A percentile compares a stretch with the other conserved stretches of the same genome.
phyloP scores from a whole-genome alignment of 2,329 filamentous ascomycete genomes.

The Leptographium radiaticola region DNA sequence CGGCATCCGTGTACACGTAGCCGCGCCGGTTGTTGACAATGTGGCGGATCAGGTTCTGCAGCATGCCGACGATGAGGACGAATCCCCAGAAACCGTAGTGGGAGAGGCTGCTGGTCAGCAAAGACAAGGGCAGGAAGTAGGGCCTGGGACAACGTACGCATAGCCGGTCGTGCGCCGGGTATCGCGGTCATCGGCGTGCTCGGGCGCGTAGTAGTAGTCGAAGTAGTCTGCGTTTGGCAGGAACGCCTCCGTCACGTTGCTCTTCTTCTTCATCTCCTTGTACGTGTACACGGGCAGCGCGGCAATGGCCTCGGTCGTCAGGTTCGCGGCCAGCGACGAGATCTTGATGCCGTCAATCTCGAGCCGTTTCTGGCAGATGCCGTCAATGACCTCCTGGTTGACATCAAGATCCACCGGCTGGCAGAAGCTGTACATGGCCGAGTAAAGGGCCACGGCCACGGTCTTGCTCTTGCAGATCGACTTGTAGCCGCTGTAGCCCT shows the following conservation, averaged over 20 bases:
- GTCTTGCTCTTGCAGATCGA: no score
- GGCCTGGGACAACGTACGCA: conserved; percentile 1
- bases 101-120: conserved; percentile 1
- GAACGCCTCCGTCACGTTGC: conserved; percentile 5
- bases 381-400: no score
- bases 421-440: no score
- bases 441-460: no score
- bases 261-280: background rate
- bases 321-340: conserved; percentile 9
- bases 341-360: no score
- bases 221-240: conserved; percentile 3
- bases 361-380: no score
- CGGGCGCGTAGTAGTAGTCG: background rate
- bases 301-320: conserved; percentile 8
- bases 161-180: conserved; percentile 2
- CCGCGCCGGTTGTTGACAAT: conserved; percentile 3
- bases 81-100: conserved; percentile 9
- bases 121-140: background rate
- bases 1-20: conserved; percentile 5
- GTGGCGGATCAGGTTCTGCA: conserved; percentile 4
- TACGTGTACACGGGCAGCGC: conserved; percentile 1
- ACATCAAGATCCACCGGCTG: no score
- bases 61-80: conserved; percentile 8
- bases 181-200: background rate
- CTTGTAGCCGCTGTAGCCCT: no score